These are phyloP conservation scores for Pisolithus tinctorius DNA, from an alignment of 768 basidiomycete genomes.

Conservation along the genomic window DNA sequence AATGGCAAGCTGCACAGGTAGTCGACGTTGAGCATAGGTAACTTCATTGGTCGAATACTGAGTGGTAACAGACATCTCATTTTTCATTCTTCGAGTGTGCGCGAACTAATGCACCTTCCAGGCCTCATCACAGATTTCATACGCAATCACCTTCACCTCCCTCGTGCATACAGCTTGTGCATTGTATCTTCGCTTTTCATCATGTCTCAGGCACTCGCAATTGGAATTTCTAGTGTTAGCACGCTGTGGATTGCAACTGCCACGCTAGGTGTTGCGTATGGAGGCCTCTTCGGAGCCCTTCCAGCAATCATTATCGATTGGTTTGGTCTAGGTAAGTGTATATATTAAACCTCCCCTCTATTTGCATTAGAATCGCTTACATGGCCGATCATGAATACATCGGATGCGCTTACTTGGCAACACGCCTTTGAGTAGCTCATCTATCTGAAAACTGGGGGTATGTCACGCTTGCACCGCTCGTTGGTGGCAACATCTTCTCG, in stretches of 20 bases:
- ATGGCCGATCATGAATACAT: slow-evolving; percentile 8
- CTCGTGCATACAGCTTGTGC: slow-evolving; percentile 62
- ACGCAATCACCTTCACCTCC: slow-evolving; percentile 49
- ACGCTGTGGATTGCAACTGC: slow-evolving; percentile 52
- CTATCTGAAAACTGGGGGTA: slow-evolving; percentile 88
- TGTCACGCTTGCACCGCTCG: slow-evolving; percentile 66
- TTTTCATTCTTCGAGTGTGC: too few species aligned
- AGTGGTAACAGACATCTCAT: slow-evolving; percentile 43
- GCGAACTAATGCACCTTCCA: slow-evolving; percentile 15
- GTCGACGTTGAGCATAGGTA: slow-evolving; percentile 76
- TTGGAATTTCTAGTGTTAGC: slow-evolving; percentile 49
- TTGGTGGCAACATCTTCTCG: slow-evolving; percentile 78
- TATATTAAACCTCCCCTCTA: too few species aligned
- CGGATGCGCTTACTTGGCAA: background rate
- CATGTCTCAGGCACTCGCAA: slow-evolving; percentile 59
- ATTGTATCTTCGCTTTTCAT: slow-evolving; percentile 65
- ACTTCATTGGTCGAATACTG: slow-evolving; percentile 70
- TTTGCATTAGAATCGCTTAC: too few species aligned
- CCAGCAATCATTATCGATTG: slow-evolving; percentile 81
- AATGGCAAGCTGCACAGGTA: slow-evolving; percentile 82
- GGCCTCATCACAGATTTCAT: slow-evolving; percentile 66
- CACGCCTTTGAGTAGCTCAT: slow-evolving; percentile 36
- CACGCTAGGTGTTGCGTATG: slow-evolving; percentile 47
- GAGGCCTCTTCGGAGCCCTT: slow-evolving; percentile 63
- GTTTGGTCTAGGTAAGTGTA: slow-evolving; percentile 71